Evolutionary conservation across 257 asterid genomes (phyloP).

Genomic region (Solanum neorickii): DNA sequence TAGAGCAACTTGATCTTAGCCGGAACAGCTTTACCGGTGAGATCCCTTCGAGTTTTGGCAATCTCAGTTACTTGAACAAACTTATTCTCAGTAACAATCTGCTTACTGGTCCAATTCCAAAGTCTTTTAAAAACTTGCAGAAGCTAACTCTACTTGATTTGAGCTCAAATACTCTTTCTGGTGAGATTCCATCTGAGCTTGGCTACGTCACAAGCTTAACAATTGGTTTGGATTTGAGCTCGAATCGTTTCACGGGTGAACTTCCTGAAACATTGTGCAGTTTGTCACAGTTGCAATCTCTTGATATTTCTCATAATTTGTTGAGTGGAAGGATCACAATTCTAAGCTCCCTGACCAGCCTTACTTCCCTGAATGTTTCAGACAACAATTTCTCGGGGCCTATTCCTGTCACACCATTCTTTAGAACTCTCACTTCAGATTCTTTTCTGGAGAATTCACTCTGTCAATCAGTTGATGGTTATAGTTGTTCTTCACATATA

Average conservation of each 20-base stretch:
- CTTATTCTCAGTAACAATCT: slow-evolving; percentile 62
- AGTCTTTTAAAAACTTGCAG: slow-evolving; percentile 52
- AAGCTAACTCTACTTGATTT: slow-evolving; percentile 74
- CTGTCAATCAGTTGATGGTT: slow-evolving; percentile 68
- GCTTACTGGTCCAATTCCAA: slow-evolving; percentile 49
- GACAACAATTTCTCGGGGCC: slow-evolving; percentile 84
- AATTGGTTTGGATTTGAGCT: slow-evolving; percentile 66
- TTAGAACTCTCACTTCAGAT: slow-evolving; percentile 39
- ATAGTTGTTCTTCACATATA: slow-evolving; percentile 44
- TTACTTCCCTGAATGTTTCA: slow-evolving; percentile 60
- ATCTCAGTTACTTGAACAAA: slow-evolving; percentile 74
- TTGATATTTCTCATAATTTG: slow-evolving; percentile 58
- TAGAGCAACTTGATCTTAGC: slow-evolving; percentile 95
- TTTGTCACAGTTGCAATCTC: slow-evolving; percentile 70
- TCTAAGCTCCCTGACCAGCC: slow-evolving; percentile 61
- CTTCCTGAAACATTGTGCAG: slow-evolving; percentile 65
- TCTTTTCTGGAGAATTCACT: slow-evolving; percentile 68
- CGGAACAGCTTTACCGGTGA: slow-evolving; percentile 63
- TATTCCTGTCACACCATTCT: slow-evolving; percentile 73
- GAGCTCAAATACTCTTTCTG: slow-evolving; percentile 68
- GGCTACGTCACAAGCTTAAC: slow-evolving; percentile 63
- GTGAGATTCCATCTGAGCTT: slow-evolving; percentile 54
- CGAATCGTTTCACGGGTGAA: slow-evolving; percentile 56
- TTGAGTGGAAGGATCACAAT: slow-evolving; percentile 46
- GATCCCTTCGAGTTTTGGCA: slow-evolving; percentile 70